These are phyloP conservation scores for Austroboletus niveus DNA, from an alignment of 1,284 basidiomycete genomes.

Conservation along the genomic window DNA sequence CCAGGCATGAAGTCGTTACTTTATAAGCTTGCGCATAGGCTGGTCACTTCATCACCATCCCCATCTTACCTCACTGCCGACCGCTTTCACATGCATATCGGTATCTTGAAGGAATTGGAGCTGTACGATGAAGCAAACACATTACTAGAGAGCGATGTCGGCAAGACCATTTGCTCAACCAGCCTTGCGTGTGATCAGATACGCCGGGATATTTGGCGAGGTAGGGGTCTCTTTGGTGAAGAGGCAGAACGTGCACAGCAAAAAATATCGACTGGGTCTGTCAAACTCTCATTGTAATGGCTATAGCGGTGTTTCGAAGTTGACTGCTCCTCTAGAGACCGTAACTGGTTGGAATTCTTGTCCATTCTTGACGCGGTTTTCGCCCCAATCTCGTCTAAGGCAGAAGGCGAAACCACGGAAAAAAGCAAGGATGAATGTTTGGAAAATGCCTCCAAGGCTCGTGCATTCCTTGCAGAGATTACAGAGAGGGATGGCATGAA, in stretches of 20 bases:
- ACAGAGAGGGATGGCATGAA: slow-evolving; percentile 60
- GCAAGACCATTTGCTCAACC: slow-evolving; percentile 61
- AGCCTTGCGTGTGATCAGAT: slow-evolving; percentile 75
- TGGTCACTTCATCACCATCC: slow-evolving; percentile 57
- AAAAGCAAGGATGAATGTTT: slow-evolving; percentile 30
- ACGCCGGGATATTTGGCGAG: slow-evolving; percentile 65
- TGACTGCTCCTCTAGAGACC: slow-evolving; percentile 51
- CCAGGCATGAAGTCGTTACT: slow-evolving; percentile 61
- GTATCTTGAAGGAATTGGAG: slow-evolving; percentile 66
- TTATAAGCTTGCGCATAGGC: slow-evolving; percentile 68
- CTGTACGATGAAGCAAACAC: slow-evolving; percentile 68
- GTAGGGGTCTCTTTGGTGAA: slow-evolving; percentile 51
- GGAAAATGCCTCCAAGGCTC: slow-evolving; percentile 44
- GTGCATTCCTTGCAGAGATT: slow-evolving; percentile 54
- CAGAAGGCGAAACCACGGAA: slow-evolving; percentile 26
- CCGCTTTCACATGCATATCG: slow-evolving; percentile 72
- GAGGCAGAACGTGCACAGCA: slow-evolving; percentile 58
- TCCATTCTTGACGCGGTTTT: slow-evolving; percentile 70
- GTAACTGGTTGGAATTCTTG: slow-evolving; percentile 83
- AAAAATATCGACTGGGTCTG: slow-evolving; percentile 57
- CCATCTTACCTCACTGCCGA: slow-evolving; percentile 67
- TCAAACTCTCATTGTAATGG: neutral
- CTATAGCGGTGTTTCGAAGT: neutral
- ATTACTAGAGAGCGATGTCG: slow-evolving; percentile 67
- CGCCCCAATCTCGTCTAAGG: slow-evolving; percentile 35